These are phyloP conservation scores for Eremochloa ophiuroides DNA, from an alignment of 176 grass and related monocot genomes.

Conservation along the genomic window DNA sequence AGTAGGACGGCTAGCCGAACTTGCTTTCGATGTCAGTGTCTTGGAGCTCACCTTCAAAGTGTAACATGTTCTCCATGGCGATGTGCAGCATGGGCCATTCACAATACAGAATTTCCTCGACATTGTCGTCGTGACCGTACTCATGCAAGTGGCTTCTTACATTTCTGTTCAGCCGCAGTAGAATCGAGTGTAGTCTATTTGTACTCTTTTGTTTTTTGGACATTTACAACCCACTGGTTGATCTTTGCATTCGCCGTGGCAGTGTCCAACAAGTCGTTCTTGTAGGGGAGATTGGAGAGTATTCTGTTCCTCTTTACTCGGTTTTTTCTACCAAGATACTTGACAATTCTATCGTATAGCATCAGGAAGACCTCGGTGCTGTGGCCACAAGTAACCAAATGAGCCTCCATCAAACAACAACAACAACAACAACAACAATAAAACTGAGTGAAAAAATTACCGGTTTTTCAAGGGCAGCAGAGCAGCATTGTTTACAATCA, in stretches of 20 bases:
- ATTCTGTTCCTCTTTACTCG: not conserved
- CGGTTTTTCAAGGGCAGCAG: slow-evolving; percentile 11
- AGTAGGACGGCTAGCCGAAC: not conserved
- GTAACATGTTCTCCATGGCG: not conserved
- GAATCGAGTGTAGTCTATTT: not conserved
- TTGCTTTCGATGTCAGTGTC: not conserved
- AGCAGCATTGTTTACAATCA: not conserved
- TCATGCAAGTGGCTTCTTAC: slow-evolving; percentile 4
- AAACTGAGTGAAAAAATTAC: not conserved
- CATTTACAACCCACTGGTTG: not conserved
- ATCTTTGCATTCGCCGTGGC: not conserved
- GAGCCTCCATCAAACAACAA: not conserved
- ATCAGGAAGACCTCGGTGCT: not conserved
- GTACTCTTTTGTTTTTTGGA: not conserved
- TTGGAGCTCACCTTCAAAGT: not conserved
- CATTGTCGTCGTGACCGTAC: not conserved
- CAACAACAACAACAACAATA: not conserved
- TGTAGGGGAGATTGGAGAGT: not conserved
- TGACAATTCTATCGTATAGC: not conserved
- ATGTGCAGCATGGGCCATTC: not conserved
- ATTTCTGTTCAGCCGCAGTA: not conserved
- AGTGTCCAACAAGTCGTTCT: not conserved
- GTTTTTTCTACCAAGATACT: not conserved
- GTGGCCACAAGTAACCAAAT: not conserved
- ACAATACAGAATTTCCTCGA: slow-evolving; percentile 3